A percentile compares a stretch with the other conserved stretches of the same genome.
These are phyloP conservation scores for Achlya hypogyna DNA, from an alignment of 352 stramenopile genomes.

Conservation along the genomic window DNA sequence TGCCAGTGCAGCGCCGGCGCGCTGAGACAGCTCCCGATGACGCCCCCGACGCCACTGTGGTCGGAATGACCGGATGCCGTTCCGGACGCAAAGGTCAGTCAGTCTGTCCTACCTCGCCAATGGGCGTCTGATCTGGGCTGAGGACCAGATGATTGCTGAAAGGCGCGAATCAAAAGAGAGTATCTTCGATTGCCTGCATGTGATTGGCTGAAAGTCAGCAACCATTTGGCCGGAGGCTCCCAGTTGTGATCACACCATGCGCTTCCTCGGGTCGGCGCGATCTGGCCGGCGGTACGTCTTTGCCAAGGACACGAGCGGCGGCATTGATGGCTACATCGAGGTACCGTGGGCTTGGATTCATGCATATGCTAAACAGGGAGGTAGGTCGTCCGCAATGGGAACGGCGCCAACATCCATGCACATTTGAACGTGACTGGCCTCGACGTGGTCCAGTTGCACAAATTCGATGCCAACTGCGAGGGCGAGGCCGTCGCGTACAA, in stretches of 20 bases:
- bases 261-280: neutral
- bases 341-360: neutral
- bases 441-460: neutral
- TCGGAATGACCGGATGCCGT: neutral
- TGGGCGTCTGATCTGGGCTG: neutral
- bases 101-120: neutral
- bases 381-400: neutral
- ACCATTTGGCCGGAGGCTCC: neutral
- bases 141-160: neutral
- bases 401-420: neutral
- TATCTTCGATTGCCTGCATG: neutral
- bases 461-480: constrained; percentile 34
- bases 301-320: neutral
- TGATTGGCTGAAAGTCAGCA: neutral
- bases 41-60: neutral
- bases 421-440: neutral
- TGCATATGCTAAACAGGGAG: neutral
- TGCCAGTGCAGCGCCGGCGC: too few relatives aligned
- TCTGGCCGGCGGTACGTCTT: neutral
- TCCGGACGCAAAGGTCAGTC: neutral
- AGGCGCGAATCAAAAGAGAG: neutral
- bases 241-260: neutral
- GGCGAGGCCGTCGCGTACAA: constrained; percentile 31
- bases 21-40: neutral
- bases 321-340: neutral